Evolutionary conservation across 176 grass and related monocot genomes (phyloP).

Genomic region (Poa pratensis): DNA sequence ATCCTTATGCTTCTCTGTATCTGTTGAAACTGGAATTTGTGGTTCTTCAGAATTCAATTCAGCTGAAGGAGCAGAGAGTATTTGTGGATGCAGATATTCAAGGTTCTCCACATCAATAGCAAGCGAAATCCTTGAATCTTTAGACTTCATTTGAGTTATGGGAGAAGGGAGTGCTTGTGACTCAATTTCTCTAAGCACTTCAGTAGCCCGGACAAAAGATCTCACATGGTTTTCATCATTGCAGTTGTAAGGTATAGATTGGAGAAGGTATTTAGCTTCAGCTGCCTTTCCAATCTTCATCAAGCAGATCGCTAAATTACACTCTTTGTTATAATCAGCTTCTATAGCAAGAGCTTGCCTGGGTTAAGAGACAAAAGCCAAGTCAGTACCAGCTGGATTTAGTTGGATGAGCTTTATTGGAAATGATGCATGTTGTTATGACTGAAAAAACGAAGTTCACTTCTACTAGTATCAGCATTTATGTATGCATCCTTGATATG

Average conservation of each 20-base stretch:
- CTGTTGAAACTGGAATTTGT: conserved; percentile 22
- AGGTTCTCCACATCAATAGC: conserved; percentile 44
- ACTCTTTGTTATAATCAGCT: conserved; percentile 70
- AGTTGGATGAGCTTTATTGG: conserved; percentile 16
- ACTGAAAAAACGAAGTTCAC: neutral
- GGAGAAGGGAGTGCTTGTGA: conserved; percentile 48
- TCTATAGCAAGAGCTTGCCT: conserved; percentile 77
- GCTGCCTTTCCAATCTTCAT: conserved; percentile 62
- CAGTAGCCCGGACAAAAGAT: conserved; percentile 51
- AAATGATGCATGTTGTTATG: neutral
- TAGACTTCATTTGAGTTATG: conserved; percentile 49
- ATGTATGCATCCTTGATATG: conserved; percentile 4
- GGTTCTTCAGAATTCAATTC: conserved; percentile 42
- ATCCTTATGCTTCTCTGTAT: conserved; percentile 38
- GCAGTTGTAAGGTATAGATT: conserved; percentile 51
- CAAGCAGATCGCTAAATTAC: conserved; percentile 76
- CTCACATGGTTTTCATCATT: conserved; percentile 55
- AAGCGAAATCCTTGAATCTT: conserved; percentile 32
- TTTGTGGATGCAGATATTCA: conserved; percentile 39
- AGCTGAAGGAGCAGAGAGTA: conserved; percentile 29
- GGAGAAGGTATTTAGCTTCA: conserved; percentile 65
- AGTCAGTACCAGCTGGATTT: conserved; percentile 30
- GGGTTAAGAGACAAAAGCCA: conserved; percentile 28
- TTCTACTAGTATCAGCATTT: conserved; percentile 26
- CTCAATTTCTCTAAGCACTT: conserved; percentile 58